Percentiles rank a stretch among this genome's conserved stretches.
These are phyloP conservation scores for Isabelozyma pseudorhagii DNA, from an alignment of 805 yeast genomes.

Conservation along the genomic window DNA sequence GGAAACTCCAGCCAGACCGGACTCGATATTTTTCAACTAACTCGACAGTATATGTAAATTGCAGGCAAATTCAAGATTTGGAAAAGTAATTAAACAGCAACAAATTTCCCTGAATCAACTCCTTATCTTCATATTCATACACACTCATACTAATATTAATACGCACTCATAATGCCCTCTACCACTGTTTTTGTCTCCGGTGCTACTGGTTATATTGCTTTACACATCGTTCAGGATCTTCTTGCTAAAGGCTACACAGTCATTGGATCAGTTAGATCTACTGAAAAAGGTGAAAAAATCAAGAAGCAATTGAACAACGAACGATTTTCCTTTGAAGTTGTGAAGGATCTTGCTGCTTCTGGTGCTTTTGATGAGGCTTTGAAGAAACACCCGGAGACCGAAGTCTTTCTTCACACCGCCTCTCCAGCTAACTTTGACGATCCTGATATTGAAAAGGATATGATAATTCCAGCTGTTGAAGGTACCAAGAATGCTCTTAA, in stretches of 20 bases:
- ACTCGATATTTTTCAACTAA: too few species aligned
- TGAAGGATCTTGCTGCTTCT: constrained; percentile 8
- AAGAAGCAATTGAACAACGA: constrained; percentile 19
- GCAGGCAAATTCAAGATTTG: too few species aligned
- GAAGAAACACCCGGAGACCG: constrained; percentile 16
- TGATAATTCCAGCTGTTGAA: constrained; percentile 19
- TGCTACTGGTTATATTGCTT: constrained; percentile 32
- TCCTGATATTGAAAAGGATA: constrained; percentile 12
- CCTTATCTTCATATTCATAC: background rate
- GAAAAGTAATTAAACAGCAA: too few species aligned
- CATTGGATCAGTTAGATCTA: constrained; percentile 24
- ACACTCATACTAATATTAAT: background rate
- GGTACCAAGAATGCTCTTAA: constrained; percentile 22
- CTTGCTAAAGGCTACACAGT: constrained; percentile 19
- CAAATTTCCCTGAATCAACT: background rate
- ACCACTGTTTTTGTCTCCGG: constrained; percentile 26
- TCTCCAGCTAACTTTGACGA: constrained; percentile 15
- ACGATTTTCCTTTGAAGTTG: constrained; percentile 14
- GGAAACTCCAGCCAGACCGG: too few species aligned
- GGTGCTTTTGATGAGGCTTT: constrained; percentile 20
- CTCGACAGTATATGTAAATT: too few species aligned
- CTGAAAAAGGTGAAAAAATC: constrained; percentile 21
- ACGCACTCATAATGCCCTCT: constrained; percentile 2
- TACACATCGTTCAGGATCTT: constrained; percentile 18
- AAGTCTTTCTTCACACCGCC: constrained; percentile 19